These are phyloP conservation scores for Cercis canadensis DNA, from an alignment of 306 rosid genomes.

Conservation along the genomic window DNA sequence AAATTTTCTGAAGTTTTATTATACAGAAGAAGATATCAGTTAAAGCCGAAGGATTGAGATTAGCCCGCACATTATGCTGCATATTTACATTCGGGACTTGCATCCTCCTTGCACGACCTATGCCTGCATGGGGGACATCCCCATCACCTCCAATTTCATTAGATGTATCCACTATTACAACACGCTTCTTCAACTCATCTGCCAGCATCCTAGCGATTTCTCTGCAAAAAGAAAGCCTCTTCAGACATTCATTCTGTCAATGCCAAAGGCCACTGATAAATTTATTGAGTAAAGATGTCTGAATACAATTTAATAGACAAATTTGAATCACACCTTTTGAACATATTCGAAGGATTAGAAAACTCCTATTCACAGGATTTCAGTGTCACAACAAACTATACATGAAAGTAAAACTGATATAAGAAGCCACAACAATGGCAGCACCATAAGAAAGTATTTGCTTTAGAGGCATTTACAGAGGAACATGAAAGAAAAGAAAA, in stretches of 20 bases:
- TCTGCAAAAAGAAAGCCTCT: constrained; percentile 58
- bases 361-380: neutral
- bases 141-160: constrained; percentile 99
- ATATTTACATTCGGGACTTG: constrained; percentile 95
- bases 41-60: constrained; percentile 30
- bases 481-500: too few relatives aligned
- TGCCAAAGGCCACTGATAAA: neutral
- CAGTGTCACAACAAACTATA: neutral
- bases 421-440: neutral
- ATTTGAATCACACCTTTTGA: neutral
- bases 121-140: constrained; percentile 94
- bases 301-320: neutral
- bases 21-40: constrained; percentile 32
- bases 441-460: neutral
- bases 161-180: constrained; percentile 95
- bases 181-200: constrained; percentile 85
- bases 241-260: constrained; percentile 29
- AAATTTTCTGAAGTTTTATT: neutral
- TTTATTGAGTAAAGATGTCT: neutral
- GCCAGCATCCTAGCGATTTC: constrained; percentile 98
- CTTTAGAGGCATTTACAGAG: constrained; percentile 12
- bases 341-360: neutral
- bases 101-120: constrained; percentile 98
- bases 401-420: neutral
- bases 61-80: constrained; percentile 83